A percentile compares a stretch with the other conserved stretches of the same genome.
phyloP scores from a whole-genome alignment of 2,329 filamentous ascomycete species.

The Pestalotiopsis sp. region DNA sequence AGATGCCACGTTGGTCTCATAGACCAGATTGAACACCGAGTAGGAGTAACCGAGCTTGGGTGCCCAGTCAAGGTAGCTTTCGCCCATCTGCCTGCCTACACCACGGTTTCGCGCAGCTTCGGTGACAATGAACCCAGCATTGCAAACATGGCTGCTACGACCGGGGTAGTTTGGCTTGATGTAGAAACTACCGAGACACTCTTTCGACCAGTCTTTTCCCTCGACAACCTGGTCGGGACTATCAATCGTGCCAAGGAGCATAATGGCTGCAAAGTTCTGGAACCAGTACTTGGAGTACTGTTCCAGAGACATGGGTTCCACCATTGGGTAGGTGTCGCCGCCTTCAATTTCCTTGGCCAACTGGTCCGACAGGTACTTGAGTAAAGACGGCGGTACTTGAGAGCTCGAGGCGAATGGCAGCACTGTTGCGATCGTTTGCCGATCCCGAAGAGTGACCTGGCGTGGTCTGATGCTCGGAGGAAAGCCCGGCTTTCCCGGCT shows the following conservation, averaged over 20 bases:
- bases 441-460: conserved; percentile 80
- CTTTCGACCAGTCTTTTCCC: conserved; percentile 72
- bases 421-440: conserved; percentile 80
- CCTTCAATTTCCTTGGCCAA: conserved; percentile 89
- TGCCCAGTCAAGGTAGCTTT: conserved; percentile 76
- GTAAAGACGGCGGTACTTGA: conserved; percentile 73
- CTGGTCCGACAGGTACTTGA: conserved; percentile 78
- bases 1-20: conserved; percentile 89
- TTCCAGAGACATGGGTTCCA: conserved; percentile 70
- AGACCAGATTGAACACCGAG: conserved; percentile 91
- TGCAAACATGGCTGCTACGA: conserved; percentile 87
- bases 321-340: conserved; percentile 90
- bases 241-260: conserved; percentile 77
- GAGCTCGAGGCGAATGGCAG: conserved; percentile 77
- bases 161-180: conserved; percentile 94
- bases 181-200: conserved; percentile 88
- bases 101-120: conserved; percentile 72
- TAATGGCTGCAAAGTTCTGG: conserved; percentile 83
- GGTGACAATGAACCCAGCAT: conserved; percentile 76
- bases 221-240: conserved; percentile 58
- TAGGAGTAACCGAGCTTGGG: conserved; percentile 84
- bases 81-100: conserved; percentile 74
- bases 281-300: conserved; percentile 87
- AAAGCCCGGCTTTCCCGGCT: conserved; percentile 60
- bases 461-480: conserved; percentile 70